Evolutionary conservation across 208 protist genomes (phyloP).

Genomic region (Kentomonas sorsogonicus): DNA sequence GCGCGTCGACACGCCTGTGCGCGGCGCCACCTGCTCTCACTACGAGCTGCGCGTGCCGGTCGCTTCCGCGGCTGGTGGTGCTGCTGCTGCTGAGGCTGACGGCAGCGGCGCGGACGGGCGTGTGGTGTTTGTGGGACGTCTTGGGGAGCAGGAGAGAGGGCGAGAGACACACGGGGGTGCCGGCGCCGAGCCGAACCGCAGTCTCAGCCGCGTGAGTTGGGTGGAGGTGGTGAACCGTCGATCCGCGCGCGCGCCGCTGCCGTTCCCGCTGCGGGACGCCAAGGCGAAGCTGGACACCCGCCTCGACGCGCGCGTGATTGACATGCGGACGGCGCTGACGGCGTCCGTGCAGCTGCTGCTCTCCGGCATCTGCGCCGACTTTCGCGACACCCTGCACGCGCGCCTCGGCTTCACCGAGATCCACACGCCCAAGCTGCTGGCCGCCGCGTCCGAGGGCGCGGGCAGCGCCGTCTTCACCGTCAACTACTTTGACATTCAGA

Average conservation of each 20-base stretch:
- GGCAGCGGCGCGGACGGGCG: no score
- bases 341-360: constrained; percentile 90
- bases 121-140: no score
- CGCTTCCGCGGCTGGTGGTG: no score
- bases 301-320: constrained; percentile 95
- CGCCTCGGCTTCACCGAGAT: constrained; percentile 99
- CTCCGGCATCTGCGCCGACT: constrained; percentile 72
- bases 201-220: no score
- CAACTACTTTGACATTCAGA: constrained; percentile 59
- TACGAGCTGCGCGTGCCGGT: constrained; percentile 65
- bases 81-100: no score
- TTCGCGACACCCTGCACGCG: constrained; percentile 69
- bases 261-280: constrained; percentile 82
- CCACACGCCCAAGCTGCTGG: constrained; percentile 98
- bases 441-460: constrained; percentile 89
- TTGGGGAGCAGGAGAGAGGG: no score
- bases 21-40: constrained; percentile 33
- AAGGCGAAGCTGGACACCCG: constrained; percentile 87
- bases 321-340: constrained; percentile 94
- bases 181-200: neutral
- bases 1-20: constrained; percentile 28
- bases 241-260: constrained; percentile 48
- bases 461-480: constrained; percentile 75
- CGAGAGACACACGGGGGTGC: no score
- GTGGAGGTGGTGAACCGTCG: constrained; percentile 3